A percentile compares a stretch with the other conserved stretches of the same genome.
Conservation (phyloP, 306 rosid genomes). For the Comarum palustre region DNA sequence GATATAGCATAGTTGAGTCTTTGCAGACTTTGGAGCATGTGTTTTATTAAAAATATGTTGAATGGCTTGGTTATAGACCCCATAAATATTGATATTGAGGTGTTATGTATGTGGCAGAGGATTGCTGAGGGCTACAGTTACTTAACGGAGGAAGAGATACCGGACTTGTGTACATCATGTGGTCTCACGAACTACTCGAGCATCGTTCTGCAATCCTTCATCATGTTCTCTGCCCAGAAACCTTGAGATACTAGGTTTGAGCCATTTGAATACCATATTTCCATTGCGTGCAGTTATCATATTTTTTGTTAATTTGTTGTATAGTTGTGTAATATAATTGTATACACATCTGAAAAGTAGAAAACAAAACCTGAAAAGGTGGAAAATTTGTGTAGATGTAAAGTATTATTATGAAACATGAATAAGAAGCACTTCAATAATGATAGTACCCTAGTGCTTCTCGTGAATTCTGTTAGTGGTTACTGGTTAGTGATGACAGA, state of each 20-base stretch:
- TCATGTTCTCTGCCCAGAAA: conserved; percentile 78
- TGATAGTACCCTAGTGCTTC: conserved; percentile 2
- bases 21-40: background rate
- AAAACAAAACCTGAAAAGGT: conserved; percentile 30
- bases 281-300: conserved; percentile 14
- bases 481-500: conserved; percentile 18
- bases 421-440: conserved; percentile 20
- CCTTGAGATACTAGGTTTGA: conserved; percentile 43
- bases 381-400: conserved; percentile 25
- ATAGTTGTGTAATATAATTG: conserved; percentile 20
- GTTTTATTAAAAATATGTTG: background rate
- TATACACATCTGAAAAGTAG: conserved; percentile 25
- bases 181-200: conserved; percentile 75
- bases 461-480: conserved; percentile 13
- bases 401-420: conserved; percentile 22
- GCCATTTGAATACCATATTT: conserved; percentile 30
- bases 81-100: conserved; percentile 12
- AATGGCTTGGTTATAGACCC: conserved; percentile 11
- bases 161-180: conserved; percentile 67
- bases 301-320: conserved; percentile 19
- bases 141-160: conserved; percentile 61
- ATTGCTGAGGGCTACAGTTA: conserved; percentile 36
- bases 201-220: conserved; percentile 63
- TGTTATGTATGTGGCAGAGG: conserved; percentile 40
- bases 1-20: background rate